Evolutionary conservation across 495 filamentous ascomycete genomes (phyloP).

Genomic region (Jackrogersella multiformis): DNA sequence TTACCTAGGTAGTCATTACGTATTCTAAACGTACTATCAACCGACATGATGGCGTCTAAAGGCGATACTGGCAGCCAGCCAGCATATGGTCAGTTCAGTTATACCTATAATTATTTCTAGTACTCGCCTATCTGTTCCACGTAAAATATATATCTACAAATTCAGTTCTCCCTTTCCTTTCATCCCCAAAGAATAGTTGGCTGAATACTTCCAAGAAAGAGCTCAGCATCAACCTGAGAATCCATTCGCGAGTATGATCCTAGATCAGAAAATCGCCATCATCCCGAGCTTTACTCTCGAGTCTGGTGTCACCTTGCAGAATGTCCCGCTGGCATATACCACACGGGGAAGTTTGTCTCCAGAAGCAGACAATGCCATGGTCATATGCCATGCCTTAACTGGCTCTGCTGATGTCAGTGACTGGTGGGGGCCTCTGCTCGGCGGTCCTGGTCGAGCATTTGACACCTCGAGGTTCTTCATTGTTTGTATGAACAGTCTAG

Average conservation of each 20-base stretch:
- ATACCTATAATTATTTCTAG: background rate
- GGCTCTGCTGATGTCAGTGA: constrained; percentile 95
- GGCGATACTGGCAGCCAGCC: constrained; percentile 12
- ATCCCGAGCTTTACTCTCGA: constrained; percentile 93
- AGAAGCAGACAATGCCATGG: constrained; percentile 85
- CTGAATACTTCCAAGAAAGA: constrained; percentile 70
- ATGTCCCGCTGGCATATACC: constrained; percentile 95
- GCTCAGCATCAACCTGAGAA: constrained; percentile 81
- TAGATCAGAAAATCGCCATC: constrained; percentile 83
- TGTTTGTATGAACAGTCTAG: constrained; percentile 94
- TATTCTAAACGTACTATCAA: background rate
- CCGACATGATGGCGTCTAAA: constrained; percentile 37
- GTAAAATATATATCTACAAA: background rate
- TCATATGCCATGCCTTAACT: constrained; percentile 96
- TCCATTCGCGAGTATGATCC: constrained; percentile 86
- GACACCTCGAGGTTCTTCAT: constrained; percentile 93
- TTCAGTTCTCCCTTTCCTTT: background rate
- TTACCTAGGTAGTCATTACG: no score
- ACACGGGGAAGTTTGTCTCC: constrained; percentile 80
- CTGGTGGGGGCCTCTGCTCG: constrained; percentile 97
- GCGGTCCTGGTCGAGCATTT: constrained; percentile 88
- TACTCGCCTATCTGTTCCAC: background rate
- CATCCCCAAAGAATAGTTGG: constrained; percentile 46
- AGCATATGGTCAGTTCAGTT: constrained; percentile 60
- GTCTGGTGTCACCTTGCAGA: constrained; percentile 83